These are phyloP conservation scores for Ophiostoma tasmaniense DNA, from an alignment of 2,329 filamentous ascomycete species.

Conservation along the genomic window DNA sequence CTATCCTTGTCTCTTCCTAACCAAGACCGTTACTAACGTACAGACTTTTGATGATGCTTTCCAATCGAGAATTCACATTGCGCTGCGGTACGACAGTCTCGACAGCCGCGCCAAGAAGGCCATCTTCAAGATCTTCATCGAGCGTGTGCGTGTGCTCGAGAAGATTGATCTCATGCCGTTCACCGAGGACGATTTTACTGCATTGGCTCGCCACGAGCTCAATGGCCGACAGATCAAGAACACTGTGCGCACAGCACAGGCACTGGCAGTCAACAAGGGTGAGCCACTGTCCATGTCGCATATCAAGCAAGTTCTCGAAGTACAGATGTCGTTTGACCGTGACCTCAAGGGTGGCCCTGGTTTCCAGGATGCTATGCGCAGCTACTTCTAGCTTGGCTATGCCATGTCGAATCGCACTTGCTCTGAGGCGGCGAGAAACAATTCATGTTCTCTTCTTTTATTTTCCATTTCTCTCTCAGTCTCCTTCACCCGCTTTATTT, in stretches of 20 bases:
- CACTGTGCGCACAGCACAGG: conserved; percentile 72
- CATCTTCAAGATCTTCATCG: conserved; percentile 79
- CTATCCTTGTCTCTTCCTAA: not conserved
- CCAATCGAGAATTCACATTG: conserved; percentile 79
- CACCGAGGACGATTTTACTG: conserved; percentile 57
- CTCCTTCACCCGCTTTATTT: not conserved
- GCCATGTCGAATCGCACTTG: not conserved
- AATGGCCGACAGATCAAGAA: conserved; percentile 75
- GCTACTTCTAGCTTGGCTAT: conserved; percentile 50
- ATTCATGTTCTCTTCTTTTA: not conserved
- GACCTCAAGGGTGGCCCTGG: conserved; percentile 75
- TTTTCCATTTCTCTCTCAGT: not conserved
- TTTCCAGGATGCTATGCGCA: conserved; percentile 76
- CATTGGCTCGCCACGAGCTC: conserved; percentile 56
- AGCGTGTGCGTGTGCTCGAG: conserved; percentile 59
- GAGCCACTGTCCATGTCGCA: conserved; percentile 67
- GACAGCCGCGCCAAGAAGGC: conserved; percentile 62
- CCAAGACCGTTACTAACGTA: not conserved
- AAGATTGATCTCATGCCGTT: conserved; percentile 53
- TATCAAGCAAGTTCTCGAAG: conserved; percentile 73
- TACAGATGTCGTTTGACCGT: conserved; percentile 72
- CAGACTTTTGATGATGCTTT: conserved; percentile 76
- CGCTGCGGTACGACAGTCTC: conserved; percentile 70
- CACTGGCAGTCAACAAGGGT: conserved; percentile 67
- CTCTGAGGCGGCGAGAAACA: not conserved